Percentiles rank a stretch among this genome's conserved stretches.
Evolutionary conservation across 2,329 filamentous ascomycete genomes (phyloP).

Genomic region (Cercospora sojina): DNA sequence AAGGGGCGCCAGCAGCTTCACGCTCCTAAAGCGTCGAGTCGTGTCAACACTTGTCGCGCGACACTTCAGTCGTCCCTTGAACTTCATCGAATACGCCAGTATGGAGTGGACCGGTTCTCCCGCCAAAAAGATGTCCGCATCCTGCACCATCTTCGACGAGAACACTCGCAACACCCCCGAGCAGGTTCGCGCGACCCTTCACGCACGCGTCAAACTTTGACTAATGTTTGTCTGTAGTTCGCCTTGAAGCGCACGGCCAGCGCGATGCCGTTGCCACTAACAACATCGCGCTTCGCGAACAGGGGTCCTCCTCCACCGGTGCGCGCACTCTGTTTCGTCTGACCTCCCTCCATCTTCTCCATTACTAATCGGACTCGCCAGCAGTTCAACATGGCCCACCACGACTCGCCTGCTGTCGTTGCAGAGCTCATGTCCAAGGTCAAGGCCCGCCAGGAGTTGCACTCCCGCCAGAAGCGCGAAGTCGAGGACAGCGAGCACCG

Average conservation of each 20-base stretch:
- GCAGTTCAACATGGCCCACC: slow-evolving; percentile 19
- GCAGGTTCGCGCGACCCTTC: slow-evolving; percentile 21
- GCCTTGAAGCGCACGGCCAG: slow-evolving; percentile 29
- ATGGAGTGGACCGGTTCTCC: slow-evolving; percentile 31
- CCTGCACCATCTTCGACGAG: slow-evolving; percentile 29
- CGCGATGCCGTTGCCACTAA: slow-evolving; percentile 37
- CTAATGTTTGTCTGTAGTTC: slow-evolving; percentile 21
- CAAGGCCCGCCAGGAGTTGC: slow-evolving; percentile 65
- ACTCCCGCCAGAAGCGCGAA: slow-evolving; percentile 59
- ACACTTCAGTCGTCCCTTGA: background rate
- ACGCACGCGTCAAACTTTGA: slow-evolving; percentile 12
- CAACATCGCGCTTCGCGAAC: slow-evolving; percentile 41
- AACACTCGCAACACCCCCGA: slow-evolving; percentile 19
- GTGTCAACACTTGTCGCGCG: background rate
- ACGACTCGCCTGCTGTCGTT: slow-evolving; percentile 42
- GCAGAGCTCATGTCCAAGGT: slow-evolving; percentile 73
- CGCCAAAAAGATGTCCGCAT: slow-evolving; percentile 25
- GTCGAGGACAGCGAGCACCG: slow-evolving; percentile 44
- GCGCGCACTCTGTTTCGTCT: slow-evolving; percentile 18
- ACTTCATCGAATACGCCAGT: slow-evolving; percentile 12
- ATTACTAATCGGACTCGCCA: slow-evolving; percentile 13
- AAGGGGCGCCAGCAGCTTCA: slow-evolving; percentile 1
- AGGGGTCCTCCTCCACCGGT: slow-evolving; percentile 26
- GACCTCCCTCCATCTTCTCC: slow-evolving; percentile 24
- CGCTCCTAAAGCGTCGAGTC: background rate